phyloP scores from a whole-genome alignment of 805 yeast species.

The Metschnikowia colocasiae region DNA sequence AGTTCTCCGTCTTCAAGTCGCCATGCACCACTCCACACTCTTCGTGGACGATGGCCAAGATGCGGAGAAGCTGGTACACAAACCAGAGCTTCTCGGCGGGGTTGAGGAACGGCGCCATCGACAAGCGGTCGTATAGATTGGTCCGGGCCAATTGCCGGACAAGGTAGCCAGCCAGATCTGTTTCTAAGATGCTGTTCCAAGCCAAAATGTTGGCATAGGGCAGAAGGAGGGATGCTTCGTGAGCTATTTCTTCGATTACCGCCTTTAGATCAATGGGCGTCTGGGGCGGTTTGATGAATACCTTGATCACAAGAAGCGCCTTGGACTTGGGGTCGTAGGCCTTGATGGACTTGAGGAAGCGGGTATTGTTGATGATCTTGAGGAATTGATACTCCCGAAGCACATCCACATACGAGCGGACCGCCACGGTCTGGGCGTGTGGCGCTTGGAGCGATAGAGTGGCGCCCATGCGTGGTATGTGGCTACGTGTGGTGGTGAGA shows the following conservation, averaged over 20 bases:
- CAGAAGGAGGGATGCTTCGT: conserved; percentile 39
- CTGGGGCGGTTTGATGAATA: conserved; percentile 69
- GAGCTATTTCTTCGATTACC: conserved; percentile 27
- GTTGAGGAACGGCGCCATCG: conserved; percentile 84
- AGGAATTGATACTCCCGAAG: conserved; percentile 72
- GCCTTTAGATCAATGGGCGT: conserved; percentile 26
- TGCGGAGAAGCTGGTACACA: conserved; percentile 70
- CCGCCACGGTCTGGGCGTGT: conserved; percentile 86
- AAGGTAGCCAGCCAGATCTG: conserved; percentile 88
- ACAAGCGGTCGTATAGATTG: conserved; percentile 81
- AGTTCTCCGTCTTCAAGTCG: conserved; percentile 87
- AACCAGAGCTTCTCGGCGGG: conserved; percentile 80
- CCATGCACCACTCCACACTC: conserved; percentile 67
- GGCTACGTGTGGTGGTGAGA: background rate
- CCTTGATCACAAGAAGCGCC: conserved; percentile 64
- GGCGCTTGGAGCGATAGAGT: conserved; percentile 84
- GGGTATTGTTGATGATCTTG: conserved; percentile 69
- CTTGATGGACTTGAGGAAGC: conserved; percentile 82
- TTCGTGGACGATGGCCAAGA: conserved; percentile 61
- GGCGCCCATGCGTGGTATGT: conserved; percentile 64
- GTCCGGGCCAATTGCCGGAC: conserved; percentile 77
- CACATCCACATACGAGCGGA: conserved; percentile 84
- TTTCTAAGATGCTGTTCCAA: conserved; percentile 71
- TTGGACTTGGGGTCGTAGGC: conserved; percentile 69
- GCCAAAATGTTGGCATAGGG: conserved; percentile 59